These are phyloP conservation scores for Citrus trifoliata DNA, from an alignment of 345 rosid genomes.

Conservation along the genomic window DNA sequence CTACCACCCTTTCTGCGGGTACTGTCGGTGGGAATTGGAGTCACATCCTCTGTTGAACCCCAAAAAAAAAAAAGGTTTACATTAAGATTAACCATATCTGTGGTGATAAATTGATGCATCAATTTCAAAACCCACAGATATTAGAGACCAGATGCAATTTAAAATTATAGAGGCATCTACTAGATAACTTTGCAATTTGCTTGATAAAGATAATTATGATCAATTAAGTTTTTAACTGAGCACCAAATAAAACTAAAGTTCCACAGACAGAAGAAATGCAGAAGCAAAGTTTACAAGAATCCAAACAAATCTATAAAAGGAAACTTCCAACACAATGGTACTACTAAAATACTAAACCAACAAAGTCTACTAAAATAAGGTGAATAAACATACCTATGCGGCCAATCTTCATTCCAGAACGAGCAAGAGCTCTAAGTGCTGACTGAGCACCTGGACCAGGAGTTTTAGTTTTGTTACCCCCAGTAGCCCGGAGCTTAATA, in stretches of 20 bases:
- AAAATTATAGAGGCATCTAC: not conserved
- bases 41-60: conserved; percentile 72
- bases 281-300: not conserved
- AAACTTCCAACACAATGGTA: not conserved
- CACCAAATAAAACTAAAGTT: no score
- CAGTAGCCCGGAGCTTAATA: conserved; percentile 85
- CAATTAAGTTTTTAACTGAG: no score
- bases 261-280: not conserved
- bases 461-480: conserved; percentile 84
- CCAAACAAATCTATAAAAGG: not conserved
- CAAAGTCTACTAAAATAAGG: not conserved
- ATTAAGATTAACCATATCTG: not conserved
- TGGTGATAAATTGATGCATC: not conserved
- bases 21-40: conserved; percentile 91
- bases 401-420: conserved; percentile 93
- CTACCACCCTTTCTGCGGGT: conserved; percentile 93
- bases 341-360: not conserved
- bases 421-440: conserved; percentile 91
- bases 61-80: not conserved
- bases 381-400: conserved; percentile 54
- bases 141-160: no score
- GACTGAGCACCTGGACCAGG: conserved; percentile 94
- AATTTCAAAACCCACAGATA: not conserved
- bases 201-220: no score
- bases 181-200: no score